Percentiles rank a stretch among this genome's conserved stretches.
Evolutionary conservation across 2,329 filamentous ascomycete species (phyloP).

Genomic region (Pezizomycotina sp.): DNA sequence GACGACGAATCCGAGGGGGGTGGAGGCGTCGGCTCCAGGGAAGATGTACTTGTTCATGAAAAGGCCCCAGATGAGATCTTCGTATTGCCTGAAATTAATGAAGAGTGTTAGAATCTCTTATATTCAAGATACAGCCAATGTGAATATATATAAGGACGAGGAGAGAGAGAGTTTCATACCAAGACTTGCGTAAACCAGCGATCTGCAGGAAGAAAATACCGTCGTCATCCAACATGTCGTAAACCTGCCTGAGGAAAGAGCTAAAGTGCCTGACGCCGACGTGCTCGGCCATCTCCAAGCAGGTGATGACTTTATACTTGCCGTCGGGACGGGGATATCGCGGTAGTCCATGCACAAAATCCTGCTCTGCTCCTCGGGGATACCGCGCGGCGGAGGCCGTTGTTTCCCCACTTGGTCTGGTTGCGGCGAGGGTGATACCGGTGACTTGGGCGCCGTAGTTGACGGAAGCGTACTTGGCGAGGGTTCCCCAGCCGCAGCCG

Average conservation of each 20-base stretch:
- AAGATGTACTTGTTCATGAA: slow-evolving; percentile 99
- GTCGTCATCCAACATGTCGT: slow-evolving; percentile 93
- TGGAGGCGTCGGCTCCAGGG: slow-evolving; percentile 89
- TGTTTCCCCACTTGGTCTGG: slow-evolving; percentile 94
- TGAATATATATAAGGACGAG: slow-evolving; percentile 3
- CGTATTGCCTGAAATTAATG: slow-evolving; percentile 14
- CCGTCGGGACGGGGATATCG: slow-evolving; percentile 69
- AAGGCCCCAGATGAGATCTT: slow-evolving; percentile 92
- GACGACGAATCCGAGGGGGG: slow-evolving; percentile 75
- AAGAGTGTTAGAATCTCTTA: neutral
- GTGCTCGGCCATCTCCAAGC: slow-evolving; percentile 97
- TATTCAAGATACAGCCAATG: neutral
- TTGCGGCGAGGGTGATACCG: slow-evolving; percentile 86
- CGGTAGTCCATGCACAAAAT: slow-evolving; percentile 96
- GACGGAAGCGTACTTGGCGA: slow-evolving; percentile 78
- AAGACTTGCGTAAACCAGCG: slow-evolving; percentile 78
- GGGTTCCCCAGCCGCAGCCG: slow-evolving; percentile 94
- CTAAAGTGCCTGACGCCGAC: slow-evolving; percentile 83
- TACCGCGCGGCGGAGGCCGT: slow-evolving; percentile 61
- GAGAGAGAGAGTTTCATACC: slow-evolving; percentile 55
- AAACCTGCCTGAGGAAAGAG: slow-evolving; percentile 66
- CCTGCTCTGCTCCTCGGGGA: slow-evolving; percentile 73
- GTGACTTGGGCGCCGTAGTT: slow-evolving; percentile 78
- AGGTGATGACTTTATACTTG: slow-evolving; percentile 86
- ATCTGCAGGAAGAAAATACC: slow-evolving; percentile 93